Conservation (phyloP, 768 basidiomycete genomes). For the Leccinum rimulosum region DNA sequence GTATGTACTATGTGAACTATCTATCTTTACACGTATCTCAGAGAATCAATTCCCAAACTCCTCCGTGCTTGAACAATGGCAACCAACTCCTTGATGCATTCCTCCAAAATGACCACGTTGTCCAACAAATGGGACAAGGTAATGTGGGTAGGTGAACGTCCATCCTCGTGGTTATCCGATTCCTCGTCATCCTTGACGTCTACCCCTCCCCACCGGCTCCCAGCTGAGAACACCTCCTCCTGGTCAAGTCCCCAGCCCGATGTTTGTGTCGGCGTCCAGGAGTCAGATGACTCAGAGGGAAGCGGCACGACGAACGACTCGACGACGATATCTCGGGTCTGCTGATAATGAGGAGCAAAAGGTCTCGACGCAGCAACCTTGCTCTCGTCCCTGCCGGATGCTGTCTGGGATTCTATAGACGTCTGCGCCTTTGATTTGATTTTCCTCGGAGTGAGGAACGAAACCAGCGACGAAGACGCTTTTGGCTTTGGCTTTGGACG, state of each 20-base stretch:
- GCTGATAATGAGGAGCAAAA: slow-evolving; percentile 81
- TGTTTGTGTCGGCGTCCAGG: slow-evolving; percentile 60
- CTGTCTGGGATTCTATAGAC: slow-evolving; percentile 43
- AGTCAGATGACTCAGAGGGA: slow-evolving; percentile 46
- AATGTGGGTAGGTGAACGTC: slow-evolving; percentile 42
- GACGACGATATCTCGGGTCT: slow-evolving; percentile 67
- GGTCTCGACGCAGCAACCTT: slow-evolving; percentile 64
- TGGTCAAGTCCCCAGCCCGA: slow-evolving; percentile 56
- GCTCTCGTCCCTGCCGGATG: slow-evolving; percentile 36
- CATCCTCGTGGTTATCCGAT: slow-evolving; percentile 20
- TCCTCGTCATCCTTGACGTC: slow-evolving; percentile 20
- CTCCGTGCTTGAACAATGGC: slow-evolving; percentile 83
- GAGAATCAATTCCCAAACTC: slow-evolving; percentile 78
- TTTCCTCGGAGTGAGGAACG: slow-evolving; percentile 79
- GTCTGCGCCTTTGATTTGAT: slow-evolving; percentile 41
- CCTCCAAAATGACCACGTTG: slow-evolving; percentile 93
- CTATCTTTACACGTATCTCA: slow-evolving; percentile 61
- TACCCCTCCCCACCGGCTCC: slow-evolving; percentile 42
- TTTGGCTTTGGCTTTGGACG: slow-evolving; percentile 51
- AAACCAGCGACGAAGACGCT: slow-evolving; percentile 64
- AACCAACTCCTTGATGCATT: slow-evolving; percentile 89
- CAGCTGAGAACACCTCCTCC: slow-evolving; percentile 67
- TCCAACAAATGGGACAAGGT: slow-evolving; percentile 85
- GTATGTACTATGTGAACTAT: neutral
- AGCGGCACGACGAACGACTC: slow-evolving; percentile 65